Base-by-base conservation (phyloP, 495 filamentous ascomycete genomes). In the Penicillium arizonense region DNA sequence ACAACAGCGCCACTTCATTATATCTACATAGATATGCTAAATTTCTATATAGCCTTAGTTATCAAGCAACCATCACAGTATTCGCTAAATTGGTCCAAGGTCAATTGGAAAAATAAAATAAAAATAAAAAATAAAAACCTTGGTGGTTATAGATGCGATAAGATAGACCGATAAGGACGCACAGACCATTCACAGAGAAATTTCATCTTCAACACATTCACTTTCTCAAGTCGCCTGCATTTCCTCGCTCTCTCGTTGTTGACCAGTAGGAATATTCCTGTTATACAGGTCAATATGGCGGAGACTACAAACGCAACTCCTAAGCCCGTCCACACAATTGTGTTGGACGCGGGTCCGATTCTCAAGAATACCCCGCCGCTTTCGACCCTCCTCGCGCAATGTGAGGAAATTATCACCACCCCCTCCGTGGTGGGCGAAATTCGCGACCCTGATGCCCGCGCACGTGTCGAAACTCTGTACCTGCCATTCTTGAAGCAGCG, bases 281-380 rank as follows among this genome's bases (percentile, higher is more conserved):
- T 26, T 20, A 11, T 3, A 39, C 14, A 50, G 34, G 14, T 16
- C 38, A 69, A 44, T 6, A 81, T 78, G 78, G 64, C 72, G 51
- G 71, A 76, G 30, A 52, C 61, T 18, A 55, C 53, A 3, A 30
- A 62, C 30, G 20, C 64, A 34, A 52, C 73, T 3, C 41, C 76
- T n/a, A 94, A 94, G 64, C 77, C 86, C 4, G 78, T 96, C 43
- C 82, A 95, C 75, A 87, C 88, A 11, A 81, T 99, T 35, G 80
- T 97, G 49, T 75, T 99, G 52, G 94, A 99, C 69, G 83, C 94
- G 23, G 91, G 91, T 43, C 91, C 93, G 2, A 87, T 99, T 53
- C 85, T 99, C 51, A 90, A 88, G 62, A 95, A 96, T 73, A 85
- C 89, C 56, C 89, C 91, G 39, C 70, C 86, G 23, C 81, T 93